A percentile compares a stretch with the other conserved stretches of the same genome.
phyloP scores from a whole-genome alignment of 2,329 filamentous ascomycete genomes.

The Neofusicoccum cordaticola region DNA sequence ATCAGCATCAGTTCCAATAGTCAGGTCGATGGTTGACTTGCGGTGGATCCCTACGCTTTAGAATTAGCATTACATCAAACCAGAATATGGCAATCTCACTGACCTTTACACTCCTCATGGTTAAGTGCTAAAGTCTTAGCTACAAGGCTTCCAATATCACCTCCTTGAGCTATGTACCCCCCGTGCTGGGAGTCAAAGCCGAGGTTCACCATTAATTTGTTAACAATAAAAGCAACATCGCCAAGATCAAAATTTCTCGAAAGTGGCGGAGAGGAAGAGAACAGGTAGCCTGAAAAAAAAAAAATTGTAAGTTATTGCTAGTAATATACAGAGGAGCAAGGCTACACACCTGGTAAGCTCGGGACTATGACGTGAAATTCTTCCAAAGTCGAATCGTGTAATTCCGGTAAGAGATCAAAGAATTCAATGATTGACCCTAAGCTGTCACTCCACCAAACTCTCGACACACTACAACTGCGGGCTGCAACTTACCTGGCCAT shows the following conservation, averaged over 20 bases:
- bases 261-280: conserved; percentile 31
- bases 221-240: conserved; percentile 45
- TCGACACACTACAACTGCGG: no score
- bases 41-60: neutral
- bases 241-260: conserved; percentile 43
- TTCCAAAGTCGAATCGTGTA: neutral
- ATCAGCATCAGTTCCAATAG: neutral
- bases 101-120: conserved; percentile 48
- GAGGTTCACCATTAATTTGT: conserved; percentile 55
- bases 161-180: conserved; percentile 55
- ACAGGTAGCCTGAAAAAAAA: neutral
- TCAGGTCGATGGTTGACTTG: neutral
- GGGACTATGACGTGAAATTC: neutral
- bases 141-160: conserved; percentile 53
- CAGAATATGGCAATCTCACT: conserved; percentile 23
- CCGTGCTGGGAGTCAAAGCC: conserved; percentile 47
- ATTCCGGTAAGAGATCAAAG: neutral
- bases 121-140: conserved; percentile 39
- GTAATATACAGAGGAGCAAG: neutral
- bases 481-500: conserved; percentile 42
- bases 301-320: neutral
- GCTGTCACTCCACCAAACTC: neutral
- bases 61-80: neutral
- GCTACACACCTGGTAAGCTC: neutral
- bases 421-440: neutral